A percentile compares a stretch with the other conserved stretches of the same genome.
Evolutionary conservation across 2,329 filamentous ascomycete genomes (phyloP).

Genomic region (Fusarium subtropicale): DNA sequence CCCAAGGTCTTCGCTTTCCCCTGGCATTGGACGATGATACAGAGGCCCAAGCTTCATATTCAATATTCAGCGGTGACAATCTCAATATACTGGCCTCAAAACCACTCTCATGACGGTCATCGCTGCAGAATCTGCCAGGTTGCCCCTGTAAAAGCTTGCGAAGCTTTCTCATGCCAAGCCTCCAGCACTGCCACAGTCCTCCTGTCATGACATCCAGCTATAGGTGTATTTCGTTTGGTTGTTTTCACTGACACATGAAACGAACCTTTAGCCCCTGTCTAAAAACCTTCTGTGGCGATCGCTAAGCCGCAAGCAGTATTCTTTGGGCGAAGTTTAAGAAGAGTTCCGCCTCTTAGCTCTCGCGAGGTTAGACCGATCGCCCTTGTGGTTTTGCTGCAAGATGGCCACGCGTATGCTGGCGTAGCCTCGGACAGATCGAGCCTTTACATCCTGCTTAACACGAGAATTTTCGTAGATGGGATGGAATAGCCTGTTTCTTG

Average conservation of each 20-base stretch:
- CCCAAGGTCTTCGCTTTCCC: slow-evolving; percentile 7
- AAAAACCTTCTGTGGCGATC: slow-evolving; percentile 36
- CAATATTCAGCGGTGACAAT: slow-evolving; percentile 17
- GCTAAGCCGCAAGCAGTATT: slow-evolving; percentile 32
- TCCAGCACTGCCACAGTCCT: slow-evolving; percentile 38
- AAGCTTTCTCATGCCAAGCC: slow-evolving; percentile 34
- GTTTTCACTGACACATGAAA: slow-evolving; percentile 29
- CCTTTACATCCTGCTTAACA: not conserved
- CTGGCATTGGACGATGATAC: slow-evolving; percentile 10
- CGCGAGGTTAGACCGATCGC: slow-evolving; percentile 25
- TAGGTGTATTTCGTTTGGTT: not conserved
- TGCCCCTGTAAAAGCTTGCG: slow-evolving; percentile 29
- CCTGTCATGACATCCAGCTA: slow-evolving; percentile 25
- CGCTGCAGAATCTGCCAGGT: not conserved
- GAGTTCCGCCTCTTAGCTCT: slow-evolving; percentile 4
- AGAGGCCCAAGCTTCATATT: slow-evolving; percentile 1
- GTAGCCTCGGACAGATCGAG: slow-evolving; percentile 27
- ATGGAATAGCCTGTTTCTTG: slow-evolving; percentile 15
- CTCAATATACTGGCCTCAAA: slow-evolving; percentile 23
- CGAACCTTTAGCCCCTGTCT: slow-evolving; percentile 16
- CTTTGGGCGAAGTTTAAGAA: slow-evolving; percentile 36
- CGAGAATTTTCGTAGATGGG: slow-evolving; percentile 15
- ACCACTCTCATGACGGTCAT: not conserved
- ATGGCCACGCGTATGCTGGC: slow-evolving; percentile 44
- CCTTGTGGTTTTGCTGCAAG: slow-evolving; percentile 7